These are phyloP conservation scores for Candida chauliodis DNA, from an alignment of 805 yeast species.

Conservation along the genomic window DNA sequence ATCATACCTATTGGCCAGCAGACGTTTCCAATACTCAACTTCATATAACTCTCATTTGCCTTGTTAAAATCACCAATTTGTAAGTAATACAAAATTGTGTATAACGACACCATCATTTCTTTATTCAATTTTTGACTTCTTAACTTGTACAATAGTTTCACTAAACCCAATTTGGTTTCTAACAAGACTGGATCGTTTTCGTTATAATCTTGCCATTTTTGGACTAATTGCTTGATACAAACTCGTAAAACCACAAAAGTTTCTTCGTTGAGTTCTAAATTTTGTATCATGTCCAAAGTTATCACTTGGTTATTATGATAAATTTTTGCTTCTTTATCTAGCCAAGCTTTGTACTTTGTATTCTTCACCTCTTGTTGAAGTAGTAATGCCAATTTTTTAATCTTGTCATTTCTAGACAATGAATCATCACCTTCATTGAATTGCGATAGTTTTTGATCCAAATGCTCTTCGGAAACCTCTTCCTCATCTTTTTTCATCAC, in stretches of 20 bases:
- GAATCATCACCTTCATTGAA: conserved; percentile 7
- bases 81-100: conserved; percentile 57
- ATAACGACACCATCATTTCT: conserved; percentile 50
- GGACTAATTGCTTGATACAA: conserved; percentile 44
- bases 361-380: conserved; percentile 8
- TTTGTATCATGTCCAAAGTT: conserved; percentile 3
- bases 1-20: conserved; percentile 92
- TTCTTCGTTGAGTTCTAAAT: conserved; percentile 2
- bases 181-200: conserved; percentile 13
- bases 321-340: conserved; percentile 11
- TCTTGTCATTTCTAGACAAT: conserved; percentile 16
- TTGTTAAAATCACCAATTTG: conserved; percentile 48
- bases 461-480: conserved; percentile 6
- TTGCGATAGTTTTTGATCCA: conserved; percentile 10
- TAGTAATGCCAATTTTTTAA: conserved; percentile 9
- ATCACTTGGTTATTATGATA: conserved; percentile 2
- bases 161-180: conserved; percentile 45
- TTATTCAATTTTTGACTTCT: conserved; percentile 35
- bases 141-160: conserved; percentile 44
- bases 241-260: conserved; percentile 41
- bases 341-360: conserved; percentile 11
- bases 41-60: conserved; percentile 69
- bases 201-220: conserved; percentile 31
- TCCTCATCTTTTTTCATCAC: background rate
- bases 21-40: conserved; percentile 78